Percentiles rank a stretch among this genome's conserved stretches.
These are phyloP conservation scores for Carex scoparia DNA, from an alignment of 176 grass and related monocot species.

Conservation along the genomic window DNA sequence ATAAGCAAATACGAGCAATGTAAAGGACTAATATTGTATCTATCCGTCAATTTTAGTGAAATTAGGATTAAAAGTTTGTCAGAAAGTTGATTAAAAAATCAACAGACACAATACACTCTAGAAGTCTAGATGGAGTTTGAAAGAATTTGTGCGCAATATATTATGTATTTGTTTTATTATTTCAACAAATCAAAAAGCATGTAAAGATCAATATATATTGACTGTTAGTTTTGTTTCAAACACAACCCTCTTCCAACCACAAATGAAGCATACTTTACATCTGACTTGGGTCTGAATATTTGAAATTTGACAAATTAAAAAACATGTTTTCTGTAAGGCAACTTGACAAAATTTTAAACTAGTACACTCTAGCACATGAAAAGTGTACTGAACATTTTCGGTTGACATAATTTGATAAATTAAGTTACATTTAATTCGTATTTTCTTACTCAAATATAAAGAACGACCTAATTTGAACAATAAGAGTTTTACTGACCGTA, in stretches of 20 bases:
- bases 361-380: not conserved
- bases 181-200: too few relatives aligned
- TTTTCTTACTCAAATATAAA: not conserved
- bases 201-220: too few relatives aligned
- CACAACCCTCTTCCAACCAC: not conserved
- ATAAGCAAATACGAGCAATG: too few relatives aligned
- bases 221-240: too few relatives aligned
- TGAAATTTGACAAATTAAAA: not conserved
- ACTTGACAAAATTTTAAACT: not conserved
- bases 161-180: too few relatives aligned
- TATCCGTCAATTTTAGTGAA: too few relatives aligned
- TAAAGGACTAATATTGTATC: too few relatives aligned
- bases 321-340: not conserved
- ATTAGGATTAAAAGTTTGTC: too few relatives aligned
- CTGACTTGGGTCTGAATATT: not conserved
- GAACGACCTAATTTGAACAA: not conserved
- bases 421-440: not conserved
- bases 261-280: not conserved
- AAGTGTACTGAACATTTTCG: not conserved
- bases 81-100: too few relatives aligned
- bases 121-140: too few relatives aligned
- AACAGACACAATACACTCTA: too few relatives aligned
- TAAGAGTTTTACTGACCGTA: not conserved
- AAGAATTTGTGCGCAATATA: too few relatives aligned
- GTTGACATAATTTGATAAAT: not conserved